phyloP scores from a whole-genome alignment of 495 filamentous ascomycete species.

The Daldinia grandis region DNA sequence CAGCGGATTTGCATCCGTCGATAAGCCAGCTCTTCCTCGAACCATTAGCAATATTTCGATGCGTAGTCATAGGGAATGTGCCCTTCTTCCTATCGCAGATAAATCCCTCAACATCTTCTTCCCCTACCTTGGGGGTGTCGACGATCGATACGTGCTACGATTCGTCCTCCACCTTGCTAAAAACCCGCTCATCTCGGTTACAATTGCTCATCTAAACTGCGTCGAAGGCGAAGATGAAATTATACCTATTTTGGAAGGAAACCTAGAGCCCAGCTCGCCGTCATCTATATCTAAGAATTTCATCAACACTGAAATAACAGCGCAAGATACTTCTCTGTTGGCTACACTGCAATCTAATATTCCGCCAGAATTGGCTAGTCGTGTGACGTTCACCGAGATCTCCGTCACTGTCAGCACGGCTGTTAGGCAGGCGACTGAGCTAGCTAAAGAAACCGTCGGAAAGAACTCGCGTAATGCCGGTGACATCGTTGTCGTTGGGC shows the following conservation, averaged over 20 bases:
- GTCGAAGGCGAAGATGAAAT: slow-evolving; percentile 45
- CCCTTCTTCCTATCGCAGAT: slow-evolving; percentile 61
- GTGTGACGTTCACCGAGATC: slow-evolving; percentile 67
- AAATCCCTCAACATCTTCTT: slow-evolving; percentile 87
- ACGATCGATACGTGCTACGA: slow-evolving; percentile 82
- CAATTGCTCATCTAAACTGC: slow-evolving; percentile 65
- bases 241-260: slow-evolving; percentile 42
- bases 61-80: slow-evolving; percentile 58
- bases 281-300: slow-evolving; percentile 31
- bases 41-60: slow-evolving; percentile 66
- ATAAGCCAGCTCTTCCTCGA: slow-evolving; percentile 51
- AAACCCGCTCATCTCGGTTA: slow-evolving; percentile 78
- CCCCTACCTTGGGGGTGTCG: slow-evolving; percentile 84
- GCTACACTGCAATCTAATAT: slow-evolving; percentile 69
- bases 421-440: slow-evolving; percentile 39
- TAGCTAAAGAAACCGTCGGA: slow-evolving; percentile 68
- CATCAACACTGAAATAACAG: slow-evolving; percentile 48
- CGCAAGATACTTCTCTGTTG: slow-evolving; percentile 70
- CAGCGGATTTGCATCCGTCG: slow-evolving; percentile 57
- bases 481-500: slow-evolving; percentile 79
- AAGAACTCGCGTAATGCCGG: slow-evolving; percentile 73
- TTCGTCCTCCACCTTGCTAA: slow-evolving; percentile 83
- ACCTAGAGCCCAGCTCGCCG: slow-evolving; percentile 40
- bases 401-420: slow-evolving; percentile 41
- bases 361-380: slow-evolving; percentile 60